phyloP scores from a whole-genome alignment of 306 rosid species.

The Lotus japonicus region DNA sequence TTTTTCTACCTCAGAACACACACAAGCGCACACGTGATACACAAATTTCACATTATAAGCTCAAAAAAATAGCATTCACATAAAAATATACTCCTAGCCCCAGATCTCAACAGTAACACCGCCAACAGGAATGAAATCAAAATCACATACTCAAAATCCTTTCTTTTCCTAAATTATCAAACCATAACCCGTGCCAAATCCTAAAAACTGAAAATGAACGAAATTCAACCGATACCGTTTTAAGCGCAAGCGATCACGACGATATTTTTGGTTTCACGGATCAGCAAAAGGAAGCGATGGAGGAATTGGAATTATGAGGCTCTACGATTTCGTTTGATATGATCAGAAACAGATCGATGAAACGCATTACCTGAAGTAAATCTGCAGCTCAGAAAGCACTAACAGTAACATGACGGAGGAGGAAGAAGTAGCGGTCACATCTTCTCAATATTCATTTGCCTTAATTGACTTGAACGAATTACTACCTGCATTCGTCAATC shows the following conservation, averaged over 20 bases:
- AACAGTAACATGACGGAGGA: conserved; percentile 6
- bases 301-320: conserved; percentile 4
- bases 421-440: background rate
- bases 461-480: too few species aligned
- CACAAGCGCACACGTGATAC: conserved; percentile 20
- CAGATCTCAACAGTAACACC: background rate
- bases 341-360: background rate
- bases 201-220: background rate
- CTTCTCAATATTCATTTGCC: too few species aligned
- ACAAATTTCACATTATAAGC: background rate
- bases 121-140: background rate
- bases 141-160: background rate
- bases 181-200: too few species aligned
- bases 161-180: background rate
- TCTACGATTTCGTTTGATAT: background rate
- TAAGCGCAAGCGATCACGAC: background rate
- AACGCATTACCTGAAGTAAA: conserved; percentile 24
- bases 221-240: conserved; percentile 15
- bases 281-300: conserved; percentile 6
- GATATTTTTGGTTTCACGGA: background rate
- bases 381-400: background rate
- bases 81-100: background rate
- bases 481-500: too few species aligned
- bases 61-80: background rate
- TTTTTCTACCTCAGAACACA: conserved; percentile 7